Conservation (phyloP, 805 yeast genomes). For the Wickerhamomyces tratensis region DNA sequence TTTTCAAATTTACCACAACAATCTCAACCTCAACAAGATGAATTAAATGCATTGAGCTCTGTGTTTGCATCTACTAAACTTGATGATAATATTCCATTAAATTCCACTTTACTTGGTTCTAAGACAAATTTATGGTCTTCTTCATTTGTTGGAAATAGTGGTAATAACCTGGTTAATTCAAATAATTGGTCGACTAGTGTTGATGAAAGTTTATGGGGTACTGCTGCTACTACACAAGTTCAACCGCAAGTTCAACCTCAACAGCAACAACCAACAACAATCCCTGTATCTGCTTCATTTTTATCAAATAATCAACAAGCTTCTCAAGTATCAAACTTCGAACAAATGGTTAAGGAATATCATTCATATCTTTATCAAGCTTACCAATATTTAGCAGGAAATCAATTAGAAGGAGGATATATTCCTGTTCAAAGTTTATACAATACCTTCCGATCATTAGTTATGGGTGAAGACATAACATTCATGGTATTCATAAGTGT, state of each 20-base stretch:
- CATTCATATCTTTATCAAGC: conserved; percentile 6
- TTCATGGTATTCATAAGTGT: conserved; percentile 6
- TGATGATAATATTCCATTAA: too few relatives aligned
- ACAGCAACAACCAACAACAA: background rate
- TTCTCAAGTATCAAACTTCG: background rate
- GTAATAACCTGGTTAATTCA: too few relatives aligned
- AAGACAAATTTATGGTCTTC: too few relatives aligned
- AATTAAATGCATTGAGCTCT: too few relatives aligned
- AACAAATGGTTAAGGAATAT: conserved; percentile 3
- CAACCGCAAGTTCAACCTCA: background rate
- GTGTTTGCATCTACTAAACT: too few relatives aligned
- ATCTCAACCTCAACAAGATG: too few relatives aligned
- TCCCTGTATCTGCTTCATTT: too few relatives aligned
- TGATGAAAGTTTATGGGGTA: too few relatives aligned
- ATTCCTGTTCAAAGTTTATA: conserved; percentile 3
- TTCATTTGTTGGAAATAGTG: too few relatives aligned
- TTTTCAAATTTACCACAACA: too few relatives aligned
- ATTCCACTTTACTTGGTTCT: too few relatives aligned
- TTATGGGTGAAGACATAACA: background rate
- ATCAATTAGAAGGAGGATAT: conserved; percentile 4
- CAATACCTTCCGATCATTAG: conserved; percentile 1
- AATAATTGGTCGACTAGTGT: too few relatives aligned
- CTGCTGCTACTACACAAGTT: background rate
- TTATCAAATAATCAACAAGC: background rate
- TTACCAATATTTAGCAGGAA: conserved; percentile 2